Base-by-base conservation (phyloP, 73 alveolate species). In the Uronychia setigera region DNA sequence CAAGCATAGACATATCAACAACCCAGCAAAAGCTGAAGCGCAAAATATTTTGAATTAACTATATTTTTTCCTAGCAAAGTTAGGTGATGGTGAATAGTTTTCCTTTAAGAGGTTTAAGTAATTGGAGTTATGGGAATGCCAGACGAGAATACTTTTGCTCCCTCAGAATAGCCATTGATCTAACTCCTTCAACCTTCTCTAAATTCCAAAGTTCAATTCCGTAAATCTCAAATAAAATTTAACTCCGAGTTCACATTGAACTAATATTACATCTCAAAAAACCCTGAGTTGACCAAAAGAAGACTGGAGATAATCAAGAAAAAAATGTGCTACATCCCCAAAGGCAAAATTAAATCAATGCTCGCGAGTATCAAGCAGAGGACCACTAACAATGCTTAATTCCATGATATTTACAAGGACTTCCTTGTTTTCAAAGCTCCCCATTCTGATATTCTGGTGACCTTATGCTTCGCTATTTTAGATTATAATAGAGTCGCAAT, bases 351-450 rank as follows among this genome's bases (percentile, higher is more conserved):
- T 11, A 19, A 46, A 19, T 11, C 5, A 46, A 46, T 46, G 67
- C 67, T 46, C n/a, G 5, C 67, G 79, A 67, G 32, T 13, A 30
- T 26, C 32, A 67, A 67, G 26, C 32, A 9, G 14, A 67, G 79
- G 79, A 25, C 32, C 1, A 67, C 29, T 5, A 67, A 67, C 26
- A 67, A 67, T 67, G 34, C 79, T 5, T 5, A 67, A 5, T 86
- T 86, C 31, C 57, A 81, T 58, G 89, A 87, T 35, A 59, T 60
- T 30, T 87, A 80, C 59, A 80, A 74, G 76, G 92, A 86, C 79
- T 46, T 86, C 60, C 57, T 86, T 26, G 87, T 32, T 13, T 80
- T 86, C 32, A 85, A 80, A 35, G 76, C 83, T 13, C 92, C 88
- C 26, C 32, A 46, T 11, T 26, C 82, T 9, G 88, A 86, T 25